Evolutionary conservation across 345 rosid genomes (phyloP), one percentile per base, ranked within the genome.

Genomic region (Brassica cretica): DNA sequence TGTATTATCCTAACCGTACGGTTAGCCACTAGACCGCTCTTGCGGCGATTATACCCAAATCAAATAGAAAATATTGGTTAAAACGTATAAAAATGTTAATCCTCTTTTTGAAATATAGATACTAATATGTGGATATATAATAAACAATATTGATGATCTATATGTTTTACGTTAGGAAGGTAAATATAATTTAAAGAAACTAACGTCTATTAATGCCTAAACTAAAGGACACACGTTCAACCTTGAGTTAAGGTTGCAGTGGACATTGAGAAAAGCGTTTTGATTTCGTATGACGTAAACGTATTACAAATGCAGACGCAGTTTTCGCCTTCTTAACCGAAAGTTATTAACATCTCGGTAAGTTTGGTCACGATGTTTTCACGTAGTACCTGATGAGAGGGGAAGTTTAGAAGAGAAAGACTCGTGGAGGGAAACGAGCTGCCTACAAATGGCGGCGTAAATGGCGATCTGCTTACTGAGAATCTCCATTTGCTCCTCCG

Each of bases 401-500:
- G 63, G 63, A 10, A 21, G 30, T 16, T 76, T 84, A 19, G 86
- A 62, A 59, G 83, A 84, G 66, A 86, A 60, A 61, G 85, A 25
- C 16, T 76, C 84, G 78, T 90, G 90, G 85, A 87, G 84, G 73
- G 84, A 78, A 33, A 84, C 82, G 30, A 92, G 95, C 81, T 81
- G 86, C 15, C 88, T 88, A 35, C 86, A 85, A 25, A 92, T 83
- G 8, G 78, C 72, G 24, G 86, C 78, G 61, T 87, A 92, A 24
- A 86, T 82, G 51, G 88, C 84, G 75, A 92, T 92, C 73, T 92
- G 97, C 73, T 86, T 90, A 71, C 93, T 80, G 41, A 87, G 80
- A 24, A 78, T 68, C 85, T 89, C 96, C 86, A 90, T 75, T 62
- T 93, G 98, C 75, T 89, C 98, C 64, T 90, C 93, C 8, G 90